These are phyloP conservation scores for Penicillium sp. DNA, from an alignment of 2,329 filamentous ascomycete genomes.

Conservation along the genomic window DNA sequence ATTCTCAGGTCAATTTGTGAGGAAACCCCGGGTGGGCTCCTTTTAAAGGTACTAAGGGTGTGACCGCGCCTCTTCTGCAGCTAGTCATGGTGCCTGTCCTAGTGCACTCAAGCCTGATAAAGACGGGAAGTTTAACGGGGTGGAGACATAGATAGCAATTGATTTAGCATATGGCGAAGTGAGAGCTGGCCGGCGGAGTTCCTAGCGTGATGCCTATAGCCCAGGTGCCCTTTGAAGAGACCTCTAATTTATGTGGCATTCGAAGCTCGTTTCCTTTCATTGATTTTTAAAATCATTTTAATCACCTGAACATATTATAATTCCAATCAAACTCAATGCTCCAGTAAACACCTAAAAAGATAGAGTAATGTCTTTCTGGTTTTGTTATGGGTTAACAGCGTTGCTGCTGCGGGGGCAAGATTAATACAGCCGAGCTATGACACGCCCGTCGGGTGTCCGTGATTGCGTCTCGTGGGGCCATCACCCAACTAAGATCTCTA, in stretches of 20 bases:
- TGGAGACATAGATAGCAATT: neutral
- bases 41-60: neutral
- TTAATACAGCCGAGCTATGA: neutral
- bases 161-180: neutral
- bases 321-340: neutral
- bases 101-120: neutral
- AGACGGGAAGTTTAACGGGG: neutral
- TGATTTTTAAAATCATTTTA: neutral
- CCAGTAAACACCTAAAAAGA: neutral
- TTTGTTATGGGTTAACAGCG: neutral
- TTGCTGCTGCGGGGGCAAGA: neutral
- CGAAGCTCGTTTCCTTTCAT: no score
- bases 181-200: neutral
- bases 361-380: neutral
- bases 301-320: neutral
- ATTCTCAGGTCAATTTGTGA: neutral
- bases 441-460: conserved; percentile 13
- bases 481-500: neutral
- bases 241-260: no score
- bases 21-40: neutral
- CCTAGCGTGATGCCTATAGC: neutral
- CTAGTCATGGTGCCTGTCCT: neutral
- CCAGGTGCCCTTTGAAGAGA: neutral
- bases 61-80: neutral
- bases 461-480: neutral